These are phyloP conservation scores for Neurospora sp. DNA, from an alignment of 495 filamentous ascomycete genomes.

Conservation along the genomic window DNA sequence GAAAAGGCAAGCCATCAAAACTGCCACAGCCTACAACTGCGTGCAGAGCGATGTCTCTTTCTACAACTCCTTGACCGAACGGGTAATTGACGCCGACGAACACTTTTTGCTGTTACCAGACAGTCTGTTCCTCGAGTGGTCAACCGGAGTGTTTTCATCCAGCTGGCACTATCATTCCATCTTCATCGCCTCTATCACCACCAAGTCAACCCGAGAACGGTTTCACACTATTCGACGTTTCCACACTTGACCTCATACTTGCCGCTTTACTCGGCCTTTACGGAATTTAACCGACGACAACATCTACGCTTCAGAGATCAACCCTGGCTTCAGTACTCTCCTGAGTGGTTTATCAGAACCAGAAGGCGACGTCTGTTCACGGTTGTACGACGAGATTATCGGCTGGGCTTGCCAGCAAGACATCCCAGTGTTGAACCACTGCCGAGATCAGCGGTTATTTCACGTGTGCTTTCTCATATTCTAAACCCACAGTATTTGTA, in stretches of 20 bases:
- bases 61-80: not conserved
- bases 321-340: not conserved
- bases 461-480: not conserved
- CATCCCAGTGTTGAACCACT: not conserved
- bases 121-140: conserved; percentile 4
- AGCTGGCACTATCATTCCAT: not conserved
- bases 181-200: not conserved
- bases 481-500: not conserved
- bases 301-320: not conserved
- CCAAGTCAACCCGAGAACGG: not conserved
- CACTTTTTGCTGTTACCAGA: conserved; percentile 4
- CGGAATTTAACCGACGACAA: not conserved
- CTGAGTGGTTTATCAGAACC: not conserved
- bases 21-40: not conserved
- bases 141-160: not conserved
- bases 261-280: not conserved
- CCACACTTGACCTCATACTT: not conserved
- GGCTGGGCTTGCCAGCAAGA: not conserved
- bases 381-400: not conserved
- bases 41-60: not conserved
- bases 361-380: not conserved
- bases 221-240: not conserved
- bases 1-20: not conserved
- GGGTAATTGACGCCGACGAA: not conserved
- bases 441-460: not conserved